These are phyloP conservation scores for Globisporangium rhizosaccharum DNA, from an alignment of 352 stramenopile genomes.

Conservation along the genomic window DNA sequence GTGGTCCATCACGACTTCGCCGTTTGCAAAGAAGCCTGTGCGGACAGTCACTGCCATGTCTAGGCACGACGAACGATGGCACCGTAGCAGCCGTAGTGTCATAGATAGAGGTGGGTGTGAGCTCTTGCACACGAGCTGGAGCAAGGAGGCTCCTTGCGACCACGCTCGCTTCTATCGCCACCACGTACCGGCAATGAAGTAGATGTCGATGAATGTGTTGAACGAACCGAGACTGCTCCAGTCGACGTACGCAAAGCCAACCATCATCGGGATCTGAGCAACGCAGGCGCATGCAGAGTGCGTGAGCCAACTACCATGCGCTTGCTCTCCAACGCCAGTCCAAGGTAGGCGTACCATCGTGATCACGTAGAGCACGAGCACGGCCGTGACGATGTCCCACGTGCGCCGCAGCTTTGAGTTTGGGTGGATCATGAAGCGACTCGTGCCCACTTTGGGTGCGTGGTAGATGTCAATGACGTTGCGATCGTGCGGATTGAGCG, in stretches of 20 bases:
- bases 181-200: slow-evolving; percentile 54
- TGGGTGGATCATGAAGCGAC: slow-evolving; percentile 70
- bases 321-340: neutral
- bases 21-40: slow-evolving; percentile 68
- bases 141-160: neutral
- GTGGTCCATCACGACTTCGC: slow-evolving; percentile 79
- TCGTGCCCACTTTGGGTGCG: slow-evolving; percentile 44
- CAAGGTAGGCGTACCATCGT: slow-evolving; percentile 29
- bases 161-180: too few relatives aligned
- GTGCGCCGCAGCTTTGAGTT: slow-evolving; percentile 68
- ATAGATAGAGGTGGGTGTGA: neutral
- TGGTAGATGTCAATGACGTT: slow-evolving; percentile 80
- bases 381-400: slow-evolving; percentile 71
- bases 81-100: neutral
- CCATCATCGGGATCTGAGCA: slow-evolving; percentile 36
- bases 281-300: neutral
- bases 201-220: slow-evolving; percentile 74
- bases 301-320: neutral
- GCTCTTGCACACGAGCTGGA: neutral
- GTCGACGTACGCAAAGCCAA: slow-evolving; percentile 68
- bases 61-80: slow-evolving; percentile 8
- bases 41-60: slow-evolving; percentile 81
- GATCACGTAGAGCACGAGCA: slow-evolving; percentile 74
- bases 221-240: slow-evolving; percentile 40
- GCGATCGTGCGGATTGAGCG: slow-evolving; percentile 24